Evolutionary conservation across 352 stramenopile species (phyloP), one percentile per base, ranked within the genome.

Genomic region (Pythium angustatum): DNA sequence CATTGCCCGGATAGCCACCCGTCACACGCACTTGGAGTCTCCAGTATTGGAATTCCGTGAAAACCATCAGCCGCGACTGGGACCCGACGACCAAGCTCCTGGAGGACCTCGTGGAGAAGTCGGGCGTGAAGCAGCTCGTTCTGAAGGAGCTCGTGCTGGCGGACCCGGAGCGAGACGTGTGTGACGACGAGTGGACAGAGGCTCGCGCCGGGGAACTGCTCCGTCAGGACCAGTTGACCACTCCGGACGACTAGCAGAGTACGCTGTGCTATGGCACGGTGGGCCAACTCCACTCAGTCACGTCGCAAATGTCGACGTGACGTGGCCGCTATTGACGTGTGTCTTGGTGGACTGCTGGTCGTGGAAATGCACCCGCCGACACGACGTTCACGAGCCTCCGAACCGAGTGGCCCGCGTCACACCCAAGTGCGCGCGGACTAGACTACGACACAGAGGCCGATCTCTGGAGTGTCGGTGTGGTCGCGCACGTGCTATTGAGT

Each of bases 391-490:
- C n/a, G n/a, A n/a, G n/a, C n/a, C n/a, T n/a, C n/a, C n/a, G n/a
- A n/a, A n/a, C n/a, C n/a, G n/a, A n/a, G n/a, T n/a, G n/a, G n/a
- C n/a, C n/a, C n/a, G n/a, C n/a, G n/a, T n/a, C n/a, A n/a, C n/a
- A n/a, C n/a, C n/a, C n/a, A n/a, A n/a, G n/a, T n/a, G n/a, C n/a
- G n/a, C n/a, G n/a, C n/a, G n/a, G n/a, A n/a, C n/a, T n/a, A n/a
- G 88, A 87, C 27, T 98, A 98, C 66, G 93, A 96, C 72, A 89
- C 93, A 24, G 92, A 97, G 52, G 94, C 93, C 8, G 95, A 98
- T 64, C 89, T 98, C 65, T 98, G 91, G 91, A 97, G 88, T 62
- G 83, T 97, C 19, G 93, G 93, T 31, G 91, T 97, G 15, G 94
- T 98, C 31, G 88, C 93, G 26, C 97, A 93, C 58, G 86, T 98